phyloP scores from a whole-genome alignment of 768 basidiomycete species.

The Calocera viscosa region DNA sequence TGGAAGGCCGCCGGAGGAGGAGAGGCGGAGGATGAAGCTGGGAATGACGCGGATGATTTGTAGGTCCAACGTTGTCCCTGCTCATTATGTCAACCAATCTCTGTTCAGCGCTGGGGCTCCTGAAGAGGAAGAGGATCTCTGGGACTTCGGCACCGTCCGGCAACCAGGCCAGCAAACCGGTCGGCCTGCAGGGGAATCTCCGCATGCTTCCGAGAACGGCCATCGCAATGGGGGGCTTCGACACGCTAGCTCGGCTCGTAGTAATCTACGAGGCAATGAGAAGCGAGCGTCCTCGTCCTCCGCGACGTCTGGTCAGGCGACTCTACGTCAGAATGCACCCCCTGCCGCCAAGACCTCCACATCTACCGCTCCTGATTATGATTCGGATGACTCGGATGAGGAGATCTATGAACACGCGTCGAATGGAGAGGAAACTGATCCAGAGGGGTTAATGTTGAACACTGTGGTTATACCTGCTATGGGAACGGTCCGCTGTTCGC shows the following conservation, averaged over 20 bases:
- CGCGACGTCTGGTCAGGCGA: constrained; percentile 9
- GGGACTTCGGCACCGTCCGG: constrained; percentile 96
- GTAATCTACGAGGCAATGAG: constrained; percentile 5
- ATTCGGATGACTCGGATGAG: constrained; percentile 11
- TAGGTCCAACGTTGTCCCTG: constrained; percentile 31
- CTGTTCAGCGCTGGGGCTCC: constrained; percentile 33
- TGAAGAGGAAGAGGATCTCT: constrained; percentile 58
- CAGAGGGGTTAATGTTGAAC: constrained; percentile 52
- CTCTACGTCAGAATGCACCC: background rate
- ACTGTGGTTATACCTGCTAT: constrained; percentile 94
- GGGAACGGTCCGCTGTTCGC: constrained; percentile 58
- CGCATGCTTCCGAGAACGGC: constrained; percentile 71
- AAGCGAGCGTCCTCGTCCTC: constrained; percentile 11
- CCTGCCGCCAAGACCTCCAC: background rate
- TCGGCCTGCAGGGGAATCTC: constrained; percentile 48
- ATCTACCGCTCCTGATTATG: background rate
- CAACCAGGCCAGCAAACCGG: constrained; percentile 48
- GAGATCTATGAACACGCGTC: constrained; percentile 16
- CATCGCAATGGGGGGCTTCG: background rate
- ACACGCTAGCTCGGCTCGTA: background rate
- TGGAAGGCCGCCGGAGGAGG: constrained; percentile 88
- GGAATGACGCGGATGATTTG: constrained; percentile 49
- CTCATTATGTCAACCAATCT: constrained; percentile 8
- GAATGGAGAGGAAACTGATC: constrained; percentile 17
- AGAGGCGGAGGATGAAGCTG: constrained; percentile 56